phyloP scores from a whole-genome alignment of 164 flowering plant species.

The Kingdonia uniflora region DNA sequence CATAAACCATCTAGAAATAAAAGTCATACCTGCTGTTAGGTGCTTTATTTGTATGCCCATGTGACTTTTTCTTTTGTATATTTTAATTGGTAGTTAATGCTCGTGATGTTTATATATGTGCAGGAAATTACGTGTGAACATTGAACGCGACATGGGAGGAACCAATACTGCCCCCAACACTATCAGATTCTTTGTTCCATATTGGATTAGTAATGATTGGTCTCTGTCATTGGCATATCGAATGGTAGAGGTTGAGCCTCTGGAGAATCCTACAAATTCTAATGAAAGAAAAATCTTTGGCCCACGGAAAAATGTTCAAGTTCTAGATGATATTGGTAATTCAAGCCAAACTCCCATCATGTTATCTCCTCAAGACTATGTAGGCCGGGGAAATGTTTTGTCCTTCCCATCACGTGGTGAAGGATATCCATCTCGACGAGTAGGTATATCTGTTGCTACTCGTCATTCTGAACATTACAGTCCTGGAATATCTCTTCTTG shows the following conservation, averaged over 20 bases:
- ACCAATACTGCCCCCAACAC: conserved; percentile 70
- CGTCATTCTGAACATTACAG: conserved; percentile 57
- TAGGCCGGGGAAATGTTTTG: conserved; percentile 44
- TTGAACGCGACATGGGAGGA: conserved; percentile 87
- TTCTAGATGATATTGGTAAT: conserved; percentile 80
- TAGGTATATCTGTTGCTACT: conserved; percentile 81
- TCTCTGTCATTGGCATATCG: conserved; percentile 59
- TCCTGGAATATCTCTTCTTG: conserved; percentile 86
- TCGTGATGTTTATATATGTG: neutral
- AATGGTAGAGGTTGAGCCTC: conserved; percentile 76
- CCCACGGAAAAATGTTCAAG: conserved; percentile 55
- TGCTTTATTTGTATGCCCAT: too few relatives aligned
- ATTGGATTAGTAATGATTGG: conserved; percentile 83
- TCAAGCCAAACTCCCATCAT: conserved; percentile 59
- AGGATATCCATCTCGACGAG: conserved; percentile 49
- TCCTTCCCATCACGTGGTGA: conserved; percentile 63
- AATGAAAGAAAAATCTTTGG: conserved; percentile 31
- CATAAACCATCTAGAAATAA: too few relatives aligned
- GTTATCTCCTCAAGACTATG: conserved; percentile 91
- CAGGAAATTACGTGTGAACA: conserved; percentile 91
- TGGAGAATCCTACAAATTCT: conserved; percentile 32
- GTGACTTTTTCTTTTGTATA: too few relatives aligned
- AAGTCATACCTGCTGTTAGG: too few relatives aligned
- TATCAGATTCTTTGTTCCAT: conserved; percentile 84
- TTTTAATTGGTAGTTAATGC: too few relatives aligned